These are phyloP conservation scores for Puccinia coronata DNA, from an alignment of 1,284 basidiomycete species.

Conservation along the genomic window DNA sequence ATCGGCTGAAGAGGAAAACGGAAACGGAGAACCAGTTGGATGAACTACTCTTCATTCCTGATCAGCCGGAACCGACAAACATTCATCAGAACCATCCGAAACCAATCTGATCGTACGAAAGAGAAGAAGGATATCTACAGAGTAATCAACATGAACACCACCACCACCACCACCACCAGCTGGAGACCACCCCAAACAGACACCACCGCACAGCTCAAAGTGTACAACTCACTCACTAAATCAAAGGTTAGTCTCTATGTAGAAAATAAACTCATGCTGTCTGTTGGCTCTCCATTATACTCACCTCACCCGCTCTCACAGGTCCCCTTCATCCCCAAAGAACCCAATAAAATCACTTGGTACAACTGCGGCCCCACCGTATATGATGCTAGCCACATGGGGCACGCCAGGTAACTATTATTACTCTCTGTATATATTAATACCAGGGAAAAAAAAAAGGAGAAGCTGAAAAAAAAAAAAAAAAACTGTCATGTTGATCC, in stretches of 20 bases:
- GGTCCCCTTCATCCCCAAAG: constrained; percentile 79
- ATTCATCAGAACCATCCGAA: neutral
- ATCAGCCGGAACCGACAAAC: neutral
- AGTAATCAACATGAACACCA: too few species aligned
- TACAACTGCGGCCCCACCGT: constrained; percentile 97
- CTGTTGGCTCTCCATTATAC: constrained; percentile 19
- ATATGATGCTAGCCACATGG: constrained; percentile 98
- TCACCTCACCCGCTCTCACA: constrained; percentile 55
- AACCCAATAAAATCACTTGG: constrained; percentile 90
- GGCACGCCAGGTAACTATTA: constrained; percentile 78
- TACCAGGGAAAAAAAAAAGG: too few species aligned
- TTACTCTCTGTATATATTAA: neutral
- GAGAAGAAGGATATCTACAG: too few species aligned
- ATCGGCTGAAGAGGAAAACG: too few species aligned
- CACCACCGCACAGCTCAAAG: constrained; percentile 64
- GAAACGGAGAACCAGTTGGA: too few species aligned
- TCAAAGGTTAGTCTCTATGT: constrained; percentile 72
- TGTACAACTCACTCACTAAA: constrained; percentile 93
- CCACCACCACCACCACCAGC: neutral
- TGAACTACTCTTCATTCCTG: neutral
- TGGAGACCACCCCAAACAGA: constrained; percentile 3
- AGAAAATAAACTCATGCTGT: too few species aligned
- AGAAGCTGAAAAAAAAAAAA: constrained; percentile 4
- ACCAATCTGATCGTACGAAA: too few species aligned
- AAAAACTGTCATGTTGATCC: constrained; percentile 5